These are phyloP conservation scores for Candida namnaoensis DNA, from an alignment of 805 yeast species.

Conservation along the genomic window DNA sequence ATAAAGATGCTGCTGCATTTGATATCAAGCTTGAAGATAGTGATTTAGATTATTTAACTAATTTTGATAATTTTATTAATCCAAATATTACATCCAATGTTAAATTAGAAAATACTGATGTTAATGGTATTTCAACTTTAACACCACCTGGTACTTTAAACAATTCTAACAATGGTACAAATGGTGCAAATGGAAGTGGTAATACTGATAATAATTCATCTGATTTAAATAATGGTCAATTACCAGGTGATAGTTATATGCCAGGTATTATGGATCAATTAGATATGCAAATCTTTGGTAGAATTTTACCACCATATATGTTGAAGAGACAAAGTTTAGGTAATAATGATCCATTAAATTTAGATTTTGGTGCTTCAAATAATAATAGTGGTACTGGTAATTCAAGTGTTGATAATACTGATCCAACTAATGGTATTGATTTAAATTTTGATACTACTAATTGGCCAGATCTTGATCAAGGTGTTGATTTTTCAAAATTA, in stretches of 20 bases:
- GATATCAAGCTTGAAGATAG: conserved; percentile 13
- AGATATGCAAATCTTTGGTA: conserved; percentile 79
- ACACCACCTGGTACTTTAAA: too few relatives aligned
- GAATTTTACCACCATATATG: conserved; percentile 82
- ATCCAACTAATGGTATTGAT: not conserved
- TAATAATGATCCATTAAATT: conserved; percentile 12
- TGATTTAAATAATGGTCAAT: too few relatives aligned
- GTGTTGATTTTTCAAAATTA: not conserved
- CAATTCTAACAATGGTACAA: not conserved
- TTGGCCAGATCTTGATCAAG: conserved; percentile 7
- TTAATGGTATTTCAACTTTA: not conserved
- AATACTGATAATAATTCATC: too few relatives aligned
- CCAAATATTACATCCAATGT: not conserved
- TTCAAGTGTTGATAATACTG: not conserved
- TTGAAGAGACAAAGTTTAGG: conserved; percentile 24
- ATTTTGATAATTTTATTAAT: conserved; percentile 19
- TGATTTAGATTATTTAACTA: conserved; percentile 19
- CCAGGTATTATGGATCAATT: conserved; percentile 82
- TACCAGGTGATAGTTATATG: conserved; percentile 36
- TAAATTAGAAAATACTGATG: not conserved
- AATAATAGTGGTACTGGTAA: not conserved
- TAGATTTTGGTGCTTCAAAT: conserved; percentile 2
- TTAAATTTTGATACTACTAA: not conserved
- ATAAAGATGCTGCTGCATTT: not conserved
- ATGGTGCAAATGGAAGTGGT: not conserved